phyloP scores from a whole-genome alignment of 768 basidiomycete species.

The Mycena kentingensis region DNA sequence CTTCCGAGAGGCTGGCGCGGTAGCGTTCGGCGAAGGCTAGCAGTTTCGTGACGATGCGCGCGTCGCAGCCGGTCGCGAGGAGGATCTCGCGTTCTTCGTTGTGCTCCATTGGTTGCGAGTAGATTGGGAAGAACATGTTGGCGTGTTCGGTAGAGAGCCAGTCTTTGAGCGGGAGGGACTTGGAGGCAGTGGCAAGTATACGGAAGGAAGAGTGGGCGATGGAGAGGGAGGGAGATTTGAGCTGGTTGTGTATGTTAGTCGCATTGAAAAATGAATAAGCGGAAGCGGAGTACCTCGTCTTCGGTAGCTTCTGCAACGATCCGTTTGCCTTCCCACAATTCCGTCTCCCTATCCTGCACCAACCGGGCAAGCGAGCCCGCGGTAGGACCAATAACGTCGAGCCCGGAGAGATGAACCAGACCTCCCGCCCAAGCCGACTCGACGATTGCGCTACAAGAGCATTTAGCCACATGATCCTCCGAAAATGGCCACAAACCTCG shows the following conservation, averaged over 20 bases:
- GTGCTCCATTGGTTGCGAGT: slow-evolving; percentile 59
- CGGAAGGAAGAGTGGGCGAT: slow-evolving; percentile 61
- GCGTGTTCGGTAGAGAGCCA: slow-evolving; percentile 69
- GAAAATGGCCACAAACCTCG: slow-evolving; percentile 51
- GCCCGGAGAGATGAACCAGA: slow-evolving; percentile 58
- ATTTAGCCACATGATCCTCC: background rate
- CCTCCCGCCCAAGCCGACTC: slow-evolving; percentile 59
- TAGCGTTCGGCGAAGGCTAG: slow-evolving; percentile 61
- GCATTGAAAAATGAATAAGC: background rate
- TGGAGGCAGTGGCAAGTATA: slow-evolving; percentile 62
- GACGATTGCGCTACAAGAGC: slow-evolving; percentile 47
- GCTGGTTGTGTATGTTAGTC: slow-evolving; percentile 19
- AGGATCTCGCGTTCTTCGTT: slow-evolving; percentile 55
- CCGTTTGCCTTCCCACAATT: slow-evolving; percentile 65
- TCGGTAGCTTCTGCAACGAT: slow-evolving; percentile 51
- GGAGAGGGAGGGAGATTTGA: slow-evolving; percentile 39
- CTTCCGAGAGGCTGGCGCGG: slow-evolving; percentile 52
- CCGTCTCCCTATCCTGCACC: slow-evolving; percentile 61
- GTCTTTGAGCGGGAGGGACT: slow-evolving; percentile 64
- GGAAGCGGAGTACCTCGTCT: slow-evolving; percentile 40
- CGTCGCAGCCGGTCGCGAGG: slow-evolving; percentile 50
- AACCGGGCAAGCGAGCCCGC: slow-evolving; percentile 63
- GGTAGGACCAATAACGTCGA: slow-evolving; percentile 68
- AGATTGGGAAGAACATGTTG: slow-evolving; percentile 70
- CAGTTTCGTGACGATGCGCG: slow-evolving; percentile 39